These are phyloP conservation scores for Calycina herbarum DNA, from an alignment of 2,329 filamentous ascomycete species.

Conservation along the genomic window DNA sequence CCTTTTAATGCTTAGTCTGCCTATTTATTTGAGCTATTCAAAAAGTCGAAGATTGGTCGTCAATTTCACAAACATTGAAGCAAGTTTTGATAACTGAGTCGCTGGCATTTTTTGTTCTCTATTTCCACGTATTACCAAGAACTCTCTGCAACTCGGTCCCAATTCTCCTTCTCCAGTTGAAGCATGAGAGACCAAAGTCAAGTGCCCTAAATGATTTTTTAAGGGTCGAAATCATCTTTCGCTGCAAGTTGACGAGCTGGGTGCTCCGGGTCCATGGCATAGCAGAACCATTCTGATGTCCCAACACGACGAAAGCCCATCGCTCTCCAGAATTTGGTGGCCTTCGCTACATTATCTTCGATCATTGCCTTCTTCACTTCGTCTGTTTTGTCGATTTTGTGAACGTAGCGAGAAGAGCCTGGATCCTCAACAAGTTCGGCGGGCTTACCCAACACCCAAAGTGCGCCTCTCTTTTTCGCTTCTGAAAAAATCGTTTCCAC, in stretches of 20 bases:
- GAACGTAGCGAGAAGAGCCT: not conserved
- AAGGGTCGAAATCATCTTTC: not conserved
- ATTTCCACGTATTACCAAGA: too few relatives aligned
- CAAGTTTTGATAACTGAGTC: too few relatives aligned
- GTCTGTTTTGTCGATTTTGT: not conserved
- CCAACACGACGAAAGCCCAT: constrained; percentile 6
- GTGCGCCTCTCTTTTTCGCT: not conserved
- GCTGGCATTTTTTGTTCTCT: too few relatives aligned
- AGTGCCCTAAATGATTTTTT: not conserved
- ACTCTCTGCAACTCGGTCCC: too few relatives aligned
- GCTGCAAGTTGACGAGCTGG: not conserved
- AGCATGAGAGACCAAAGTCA: too few relatives aligned
- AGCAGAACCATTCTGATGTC: not conserved
- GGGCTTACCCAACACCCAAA: not conserved
- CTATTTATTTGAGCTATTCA: too few relatives aligned
- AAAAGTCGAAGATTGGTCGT: too few relatives aligned
- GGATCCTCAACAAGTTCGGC: not conserved
- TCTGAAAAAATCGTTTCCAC: not conserved
- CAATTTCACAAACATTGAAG: too few relatives aligned
- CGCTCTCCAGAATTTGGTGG: constrained; percentile 1
- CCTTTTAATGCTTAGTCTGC: too few relatives aligned
- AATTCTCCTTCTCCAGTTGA: too few relatives aligned
- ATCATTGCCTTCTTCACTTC: not conserved
- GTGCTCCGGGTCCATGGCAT: not conserved
- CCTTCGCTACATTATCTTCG: not conserved